These are phyloP conservation scores for Paspalum notatum DNA, from an alignment of 176 grass and related monocot genomes.

Conservation along the genomic window DNA sequence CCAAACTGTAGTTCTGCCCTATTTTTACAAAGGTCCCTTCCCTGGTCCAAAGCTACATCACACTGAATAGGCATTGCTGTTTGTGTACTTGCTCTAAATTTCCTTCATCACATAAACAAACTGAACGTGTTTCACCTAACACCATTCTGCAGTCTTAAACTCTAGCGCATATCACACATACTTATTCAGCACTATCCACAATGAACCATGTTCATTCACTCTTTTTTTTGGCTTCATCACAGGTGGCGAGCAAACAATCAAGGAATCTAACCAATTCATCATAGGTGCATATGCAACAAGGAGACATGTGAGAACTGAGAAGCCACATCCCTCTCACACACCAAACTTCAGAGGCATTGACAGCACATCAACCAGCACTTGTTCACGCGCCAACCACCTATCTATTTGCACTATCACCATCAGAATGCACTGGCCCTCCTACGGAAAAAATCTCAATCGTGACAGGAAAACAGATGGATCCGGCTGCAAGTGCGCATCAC, in stretches of 20 bases:
- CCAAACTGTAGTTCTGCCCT: neutral
- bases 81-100: neutral
- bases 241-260: neutral
- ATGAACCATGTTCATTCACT: neutral
- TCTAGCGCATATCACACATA: neutral
- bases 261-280: neutral
- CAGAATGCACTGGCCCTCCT: conserved; percentile 9
- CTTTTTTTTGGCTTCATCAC: neutral
- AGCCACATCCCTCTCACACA: neutral
- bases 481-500: neutral
- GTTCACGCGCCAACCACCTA: conserved; percentile 17
- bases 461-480: neutral
- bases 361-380: neutral
- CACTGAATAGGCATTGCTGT: neutral
- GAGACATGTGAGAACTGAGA: neutral
- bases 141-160: neutral
- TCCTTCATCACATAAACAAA: neutral
- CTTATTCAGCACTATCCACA: neutral
- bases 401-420: neutral
- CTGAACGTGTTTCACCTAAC: neutral
- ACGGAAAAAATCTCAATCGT: neutral
- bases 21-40: neutral
- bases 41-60: neutral
- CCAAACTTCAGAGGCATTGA: neutral
- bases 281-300: neutral